phyloP scores from a whole-genome alignment of 129 eudicot species.

The Flaveria bidentis region DNA sequence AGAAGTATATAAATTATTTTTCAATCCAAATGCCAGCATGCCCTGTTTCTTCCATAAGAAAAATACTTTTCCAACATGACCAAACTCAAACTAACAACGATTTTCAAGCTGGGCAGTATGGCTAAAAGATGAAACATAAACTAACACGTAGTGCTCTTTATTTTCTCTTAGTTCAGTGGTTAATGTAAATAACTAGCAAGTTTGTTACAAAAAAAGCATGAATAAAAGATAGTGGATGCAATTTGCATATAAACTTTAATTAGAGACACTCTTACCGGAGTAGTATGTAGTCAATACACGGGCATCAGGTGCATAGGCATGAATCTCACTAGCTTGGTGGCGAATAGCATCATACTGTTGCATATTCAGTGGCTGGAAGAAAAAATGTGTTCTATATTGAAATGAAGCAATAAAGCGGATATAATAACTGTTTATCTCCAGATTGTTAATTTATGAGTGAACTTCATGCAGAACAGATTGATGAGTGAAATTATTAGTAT shows the following conservation, averaged over 20 bases:
- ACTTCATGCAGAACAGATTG: background rate
- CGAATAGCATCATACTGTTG: slow-evolving; percentile 86
- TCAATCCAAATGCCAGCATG: background rate
- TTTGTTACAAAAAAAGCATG: background rate
- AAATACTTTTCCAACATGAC: slow-evolving; percentile 2
- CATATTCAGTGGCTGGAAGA: slow-evolving; percentile 76
- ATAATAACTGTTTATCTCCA: slow-evolving; percentile 11
- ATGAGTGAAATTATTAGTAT: background rate
- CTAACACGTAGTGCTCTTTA: background rate
- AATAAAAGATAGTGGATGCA: slow-evolving; percentile 10
- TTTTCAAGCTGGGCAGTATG: background rate
- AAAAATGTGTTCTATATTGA: slow-evolving; percentile 20
- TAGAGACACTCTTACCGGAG: slow-evolving; percentile 61
- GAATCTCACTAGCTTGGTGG: slow-evolving; percentile 86
- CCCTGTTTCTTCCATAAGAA: slow-evolving; percentile 1
- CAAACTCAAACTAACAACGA: background rate
- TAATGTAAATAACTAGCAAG: background rate
- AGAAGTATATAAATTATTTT: too few relatives aligned
- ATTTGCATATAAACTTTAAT: slow-evolving; percentile 8
- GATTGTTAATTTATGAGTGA: background rate
- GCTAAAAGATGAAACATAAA: slow-evolving; percentile 6
- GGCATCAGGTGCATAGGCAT: slow-evolving; percentile 93
- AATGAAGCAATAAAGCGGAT: slow-evolving; percentile 12
- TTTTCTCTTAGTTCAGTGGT: background rate
- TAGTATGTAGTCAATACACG: slow-evolving; percentile 95